Evolutionary conservation across 192 early-diverging fungal species (phyloP), one percentile per base, ranked within the genome.

Genomic region (Mortierella alpina): DNA sequence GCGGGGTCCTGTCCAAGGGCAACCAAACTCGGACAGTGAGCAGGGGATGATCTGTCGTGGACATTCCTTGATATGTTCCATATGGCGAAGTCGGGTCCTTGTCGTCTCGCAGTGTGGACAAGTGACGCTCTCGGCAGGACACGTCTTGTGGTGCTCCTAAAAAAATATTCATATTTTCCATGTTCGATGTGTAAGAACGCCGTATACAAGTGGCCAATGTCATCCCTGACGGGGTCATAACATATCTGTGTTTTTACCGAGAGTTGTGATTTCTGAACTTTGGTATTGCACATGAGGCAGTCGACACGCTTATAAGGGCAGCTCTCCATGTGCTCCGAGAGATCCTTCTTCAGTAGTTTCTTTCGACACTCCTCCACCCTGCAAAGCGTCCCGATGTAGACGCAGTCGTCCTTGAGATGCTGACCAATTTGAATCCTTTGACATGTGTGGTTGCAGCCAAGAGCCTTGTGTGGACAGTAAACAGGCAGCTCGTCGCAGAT

Each of bases 401-500:
- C 46, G 69, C 92, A 93, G 14, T 92, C 86, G 41, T 83, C 72
- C 31, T 75, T 78, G 20, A 91, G 57, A 78, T 93, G 92, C 13
- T 82, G 58, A 8, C 59, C 64, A 39, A 92, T 77, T 17, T 82
- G 76, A 51, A 89, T 89, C 39, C 92, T 82, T 60, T 92, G 91
- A 10, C 88, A 87, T 7, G 70, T 76, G 72, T 86, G 86, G 11
- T 50, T 54, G 67, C 92, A 93, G 14, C 91, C 92, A 42, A 79
- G 70, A 20, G 72, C 64, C 6, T 73, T 68, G 42, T 86, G 84
- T 0, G 88, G 85, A 66, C 92, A 93, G 47, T 85, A 84, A 0
- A 91, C 86, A 2, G 72, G n/a, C 0, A 93, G 85, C 54, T 93
- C 92, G 60, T 93, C 87, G 42, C 92, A 88, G 78, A 93, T 88